Conservation (phyloP, 2,329 filamentous ascomycete species). For the Calonectria pseudoreteaudii region DNA sequence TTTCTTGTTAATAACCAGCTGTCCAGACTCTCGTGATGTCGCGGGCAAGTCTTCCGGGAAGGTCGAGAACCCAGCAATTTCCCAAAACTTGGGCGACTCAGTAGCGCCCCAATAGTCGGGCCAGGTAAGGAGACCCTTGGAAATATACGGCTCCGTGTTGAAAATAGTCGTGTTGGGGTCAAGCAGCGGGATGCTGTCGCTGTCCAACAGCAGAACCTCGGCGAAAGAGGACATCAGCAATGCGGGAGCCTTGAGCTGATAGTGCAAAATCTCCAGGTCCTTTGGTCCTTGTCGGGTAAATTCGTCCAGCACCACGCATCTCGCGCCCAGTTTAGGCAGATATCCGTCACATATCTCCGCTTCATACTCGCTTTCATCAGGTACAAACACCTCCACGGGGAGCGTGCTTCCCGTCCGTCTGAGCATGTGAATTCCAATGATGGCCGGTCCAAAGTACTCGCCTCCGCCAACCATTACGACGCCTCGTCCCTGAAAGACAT, state of each 20-base stretch:
- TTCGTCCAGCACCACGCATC: constrained; percentile 17
- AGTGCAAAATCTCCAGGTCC: constrained; percentile 13
- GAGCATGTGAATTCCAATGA: constrained; percentile 27
- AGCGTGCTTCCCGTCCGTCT: constrained; percentile 19
- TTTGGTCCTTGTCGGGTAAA: neutral
- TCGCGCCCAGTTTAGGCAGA: constrained; percentile 20
- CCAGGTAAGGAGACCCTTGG: constrained; percentile 18
- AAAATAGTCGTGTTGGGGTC: constrained; percentile 17
- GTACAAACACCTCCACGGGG: constrained; percentile 24
- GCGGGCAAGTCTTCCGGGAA: constrained; percentile 20
- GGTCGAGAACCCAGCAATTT: constrained; percentile 11
- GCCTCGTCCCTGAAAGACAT: constrained; percentile 13
- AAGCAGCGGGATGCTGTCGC: constrained; percentile 25
- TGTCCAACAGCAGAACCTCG: constrained; percentile 25
- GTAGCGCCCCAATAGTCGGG: constrained; percentile 23
- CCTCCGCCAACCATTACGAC: constrained; percentile 27
- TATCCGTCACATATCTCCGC: constrained; percentile 15
- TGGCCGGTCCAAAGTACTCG: constrained; percentile 25
- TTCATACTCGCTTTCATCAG: constrained; percentile 19
- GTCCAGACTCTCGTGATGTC: constrained; percentile 15
- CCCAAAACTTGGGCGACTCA: constrained; percentile 23
- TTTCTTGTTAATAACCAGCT: constrained; percentile 24
- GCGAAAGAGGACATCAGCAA: constrained; percentile 22
- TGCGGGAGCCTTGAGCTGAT: constrained; percentile 21
- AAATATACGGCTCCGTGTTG: constrained; percentile 12